Percentiles rank a stretch among this genome's conserved stretches.
These are phyloP conservation scores for Coemansia asiatica DNA, from an alignment of 192 early-diverging fungal species.

Conservation along the genomic window DNA sequence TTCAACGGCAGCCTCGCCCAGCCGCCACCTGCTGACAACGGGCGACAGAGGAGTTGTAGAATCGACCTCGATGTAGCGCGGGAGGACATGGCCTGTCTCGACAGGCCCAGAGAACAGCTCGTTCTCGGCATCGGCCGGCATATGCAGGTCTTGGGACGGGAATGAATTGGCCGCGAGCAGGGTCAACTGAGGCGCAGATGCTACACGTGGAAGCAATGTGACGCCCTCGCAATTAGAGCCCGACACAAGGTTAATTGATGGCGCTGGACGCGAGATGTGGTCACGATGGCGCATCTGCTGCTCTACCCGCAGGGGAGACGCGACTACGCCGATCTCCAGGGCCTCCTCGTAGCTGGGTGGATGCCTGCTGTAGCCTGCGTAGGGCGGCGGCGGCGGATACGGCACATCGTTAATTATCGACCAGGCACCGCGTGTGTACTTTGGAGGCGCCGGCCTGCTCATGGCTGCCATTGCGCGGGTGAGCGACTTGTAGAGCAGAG, in stretches of 20 bases:
- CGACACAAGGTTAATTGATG: slow-evolving; percentile 2
- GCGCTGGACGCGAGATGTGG: not conserved
- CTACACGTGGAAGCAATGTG: slow-evolving; percentile 11
- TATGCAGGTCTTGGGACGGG: not conserved
- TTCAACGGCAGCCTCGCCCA: slow-evolving; percentile 45
- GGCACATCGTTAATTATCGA: slow-evolving; percentile 52
- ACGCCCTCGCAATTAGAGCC: not conserved
- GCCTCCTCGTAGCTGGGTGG: slow-evolving; percentile 50
- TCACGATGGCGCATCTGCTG: slow-evolving; percentile 26
- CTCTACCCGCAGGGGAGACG: slow-evolving; percentile 47
- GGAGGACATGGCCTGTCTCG: slow-evolving; percentile 4
- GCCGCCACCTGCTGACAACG: slow-evolving; percentile 34
- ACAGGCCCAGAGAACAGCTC: not conserved
- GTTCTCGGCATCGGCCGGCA: not conserved
- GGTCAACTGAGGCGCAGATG: slow-evolving; percentile 20
- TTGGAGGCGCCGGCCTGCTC: slow-evolving; percentile 19
- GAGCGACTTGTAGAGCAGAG: slow-evolving; percentile 26
- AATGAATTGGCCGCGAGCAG: not conserved
- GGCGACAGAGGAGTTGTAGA: slow-evolving; percentile 17
- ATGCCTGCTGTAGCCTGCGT: slow-evolving; percentile 41
- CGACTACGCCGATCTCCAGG: slow-evolving; percentile 49
- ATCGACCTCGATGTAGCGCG: slow-evolving; percentile 23
- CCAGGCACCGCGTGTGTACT: slow-evolving; percentile 48
- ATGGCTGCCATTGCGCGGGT: slow-evolving; percentile 31
- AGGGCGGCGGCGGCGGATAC: slow-evolving; percentile 50